phyloP scores from a whole-genome alignment of 2,329 filamentous ascomycete species.

The Tolypocladium ophioglossoides region DNA sequence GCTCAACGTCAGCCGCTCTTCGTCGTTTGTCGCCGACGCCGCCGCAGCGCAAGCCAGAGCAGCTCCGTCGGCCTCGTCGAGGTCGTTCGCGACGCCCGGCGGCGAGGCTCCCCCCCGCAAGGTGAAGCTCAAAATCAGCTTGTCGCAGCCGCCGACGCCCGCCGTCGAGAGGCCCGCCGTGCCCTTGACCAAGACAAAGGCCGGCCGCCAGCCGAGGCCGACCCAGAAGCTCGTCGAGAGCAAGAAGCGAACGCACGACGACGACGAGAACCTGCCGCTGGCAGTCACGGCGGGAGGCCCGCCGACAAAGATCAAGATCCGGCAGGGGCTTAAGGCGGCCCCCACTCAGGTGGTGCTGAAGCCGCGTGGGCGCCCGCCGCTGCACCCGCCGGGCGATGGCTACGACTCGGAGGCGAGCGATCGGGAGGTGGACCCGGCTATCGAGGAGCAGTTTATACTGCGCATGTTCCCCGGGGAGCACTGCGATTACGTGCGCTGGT shows the following conservation, averaged over 20 bases:
- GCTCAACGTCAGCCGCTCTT: constrained; percentile 26
- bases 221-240: constrained; percentile 45
- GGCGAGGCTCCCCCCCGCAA: constrained; percentile 22
- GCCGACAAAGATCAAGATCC: constrained; percentile 44
- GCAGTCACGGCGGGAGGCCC: constrained; percentile 7
- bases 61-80: constrained; percentile 1
- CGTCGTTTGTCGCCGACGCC: constrained; percentile 21
- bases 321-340: constrained; percentile 24
- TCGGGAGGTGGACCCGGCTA: constrained; percentile 72
- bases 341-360: constrained; percentile 39
- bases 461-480: constrained; percentile 82
- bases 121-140: constrained; percentile 31
- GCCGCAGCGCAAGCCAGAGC: constrained; percentile 8
- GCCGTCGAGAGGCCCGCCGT: constrained; percentile 8
- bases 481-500: constrained; percentile 69
- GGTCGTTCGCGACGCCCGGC: constrained; percentile 12
- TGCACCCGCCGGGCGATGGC: constrained; percentile 69
- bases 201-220: constrained; percentile 48
- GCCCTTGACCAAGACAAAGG: constrained; percentile 40
- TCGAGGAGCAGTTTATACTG: constrained; percentile 82
- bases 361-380: constrained; percentile 56
- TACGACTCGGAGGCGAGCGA: constrained; percentile 97
- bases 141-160: constrained; percentile 28
- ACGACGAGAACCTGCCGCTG: constrained; percentile 36
- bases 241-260: constrained; percentile 51